phyloP scores from a whole-genome alignment of 164 flowering plant species.

The Piper longum region DNA sequence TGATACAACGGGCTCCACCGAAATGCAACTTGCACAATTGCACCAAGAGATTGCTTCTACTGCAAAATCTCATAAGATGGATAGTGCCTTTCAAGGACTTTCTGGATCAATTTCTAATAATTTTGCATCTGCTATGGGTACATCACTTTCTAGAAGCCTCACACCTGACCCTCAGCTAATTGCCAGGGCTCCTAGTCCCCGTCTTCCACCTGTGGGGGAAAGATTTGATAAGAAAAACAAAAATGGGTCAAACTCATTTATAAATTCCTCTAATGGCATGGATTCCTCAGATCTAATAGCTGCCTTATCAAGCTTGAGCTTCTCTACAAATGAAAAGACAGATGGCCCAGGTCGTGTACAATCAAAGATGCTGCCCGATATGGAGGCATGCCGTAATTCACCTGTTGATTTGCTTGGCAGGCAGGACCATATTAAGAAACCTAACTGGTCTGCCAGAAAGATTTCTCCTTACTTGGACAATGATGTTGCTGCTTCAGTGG shows the following conservation, averaged over 20 bases:
- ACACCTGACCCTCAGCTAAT: constrained; percentile 68
- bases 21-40: constrained; percentile 41
- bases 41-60: constrained; percentile 32
- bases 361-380: constrained; percentile 28
- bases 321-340: constrained; percentile 28
- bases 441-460: background rate
- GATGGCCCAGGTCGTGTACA: constrained; percentile 30
- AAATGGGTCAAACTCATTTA: constrained; percentile 26
- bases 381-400: constrained; percentile 25
- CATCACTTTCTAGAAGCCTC: constrained; percentile 60
- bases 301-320: constrained; percentile 63
- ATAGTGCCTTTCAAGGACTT: constrained; percentile 14
- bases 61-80: constrained; percentile 17
- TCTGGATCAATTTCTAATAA: constrained; percentile 36
- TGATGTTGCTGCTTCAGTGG: constrained; percentile 10
- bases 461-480: too few relatives aligned
- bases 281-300: constrained; percentile 43
- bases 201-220: constrained; percentile 62
- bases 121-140: constrained; percentile 64
- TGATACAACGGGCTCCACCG: constrained; percentile 29
- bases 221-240: constrained; percentile 41
- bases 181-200: constrained; percentile 64
- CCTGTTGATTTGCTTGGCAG: constrained; percentile 35
- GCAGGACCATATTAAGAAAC: constrained; percentile 28
- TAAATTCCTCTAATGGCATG: constrained; percentile 11